A percentile compares a stretch with the other conserved stretches of the same genome.
Evolutionary conservation across 2,329 filamentous ascomycete species (phyloP).

Genomic region (Phyllosticta citriasiana): DNA sequence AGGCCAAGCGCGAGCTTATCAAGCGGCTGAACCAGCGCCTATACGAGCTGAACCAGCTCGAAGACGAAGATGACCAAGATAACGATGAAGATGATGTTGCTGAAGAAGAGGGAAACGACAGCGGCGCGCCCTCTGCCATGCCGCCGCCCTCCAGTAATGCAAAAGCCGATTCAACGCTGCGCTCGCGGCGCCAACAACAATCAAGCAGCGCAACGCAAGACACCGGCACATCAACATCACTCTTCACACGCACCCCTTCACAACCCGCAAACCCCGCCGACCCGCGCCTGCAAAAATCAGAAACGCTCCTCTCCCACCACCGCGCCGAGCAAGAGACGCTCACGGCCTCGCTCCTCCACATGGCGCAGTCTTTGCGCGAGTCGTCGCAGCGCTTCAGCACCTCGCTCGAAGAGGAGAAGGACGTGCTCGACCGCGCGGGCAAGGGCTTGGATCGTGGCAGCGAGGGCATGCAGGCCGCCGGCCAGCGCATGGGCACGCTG

Average conservation of each 20-base stretch:
- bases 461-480: slow-evolving; percentile 64
- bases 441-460: slow-evolving; percentile 70
- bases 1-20: slow-evolving; percentile 54
- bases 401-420: slow-evolving; percentile 64
- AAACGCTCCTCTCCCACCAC: slow-evolving; percentile 66
- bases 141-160: slow-evolving; percentile 26
- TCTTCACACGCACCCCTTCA: slow-evolving; percentile 17
- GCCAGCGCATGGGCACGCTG: slow-evolving; percentile 66
- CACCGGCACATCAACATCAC: slow-evolving; percentile 14
- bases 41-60: slow-evolving; percentile 56
- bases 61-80: slow-evolving; percentile 31
- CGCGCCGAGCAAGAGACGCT: slow-evolving; percentile 74
- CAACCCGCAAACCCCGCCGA: slow-evolving; percentile 15
- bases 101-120: slow-evolving; percentile 29
- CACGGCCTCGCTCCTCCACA: slow-evolving; percentile 67
- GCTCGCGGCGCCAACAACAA: slow-evolving; percentile 16
- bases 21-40: slow-evolving; percentile 57
- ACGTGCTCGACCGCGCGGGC: slow-evolving; percentile 59
- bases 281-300: slow-evolving; percentile 31
- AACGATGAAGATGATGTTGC: slow-evolving; percentile 5
- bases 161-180: slow-evolving; percentile 23
- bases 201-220: slow-evolving; percentile 14
- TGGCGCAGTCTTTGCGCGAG: slow-evolving; percentile 68
- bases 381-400: slow-evolving; percentile 62
- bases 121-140: slow-evolving; percentile 33